These are phyloP conservation scores for Chenopodium suecicum DNA, from an alignment of 148 eudicot species.

Conservation along the genomic window DNA sequence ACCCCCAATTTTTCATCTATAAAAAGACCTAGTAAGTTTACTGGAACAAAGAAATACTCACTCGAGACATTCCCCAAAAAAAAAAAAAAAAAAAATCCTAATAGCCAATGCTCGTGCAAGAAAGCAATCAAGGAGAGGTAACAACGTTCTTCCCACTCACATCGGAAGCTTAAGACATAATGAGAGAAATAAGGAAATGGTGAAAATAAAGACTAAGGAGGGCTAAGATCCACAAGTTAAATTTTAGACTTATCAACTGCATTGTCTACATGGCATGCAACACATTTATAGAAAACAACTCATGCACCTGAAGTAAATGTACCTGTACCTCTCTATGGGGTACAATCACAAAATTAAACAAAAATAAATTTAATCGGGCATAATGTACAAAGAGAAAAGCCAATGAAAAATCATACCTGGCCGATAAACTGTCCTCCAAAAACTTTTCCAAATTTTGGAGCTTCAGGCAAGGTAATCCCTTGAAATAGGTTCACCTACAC, in stretches of 20 bases:
- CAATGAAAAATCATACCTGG: slow-evolving; percentile 52
- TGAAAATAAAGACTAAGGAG: no score
- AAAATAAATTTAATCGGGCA: neutral
- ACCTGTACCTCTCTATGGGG: neutral
- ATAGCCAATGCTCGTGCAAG: no score
- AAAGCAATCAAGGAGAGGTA: no score
- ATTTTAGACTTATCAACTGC: neutral
- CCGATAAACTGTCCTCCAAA: slow-evolving; percentile 97
- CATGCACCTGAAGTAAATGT: neutral
- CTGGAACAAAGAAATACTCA: no score
- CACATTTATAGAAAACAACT: neutral
- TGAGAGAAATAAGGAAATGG: neutral
- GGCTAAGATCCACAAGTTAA: neutral
- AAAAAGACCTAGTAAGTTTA: no score
- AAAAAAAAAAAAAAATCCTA: no score
- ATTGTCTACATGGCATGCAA: neutral
- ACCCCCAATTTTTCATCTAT: no score
- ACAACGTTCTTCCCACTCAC: no score
- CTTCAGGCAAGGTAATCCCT: slow-evolving; percentile 89
- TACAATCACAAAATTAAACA: neutral
- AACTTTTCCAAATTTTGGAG: slow-evolving; percentile 79
- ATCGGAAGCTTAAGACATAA: no score
- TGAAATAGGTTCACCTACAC: slow-evolving; percentile 74
- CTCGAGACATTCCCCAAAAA: no score
- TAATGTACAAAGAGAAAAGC: neutral